These are phyloP conservation scores for Pythium rhizo-oryzae DNA, from an alignment of 352 stramenopile species.

Conservation along the genomic window DNA sequence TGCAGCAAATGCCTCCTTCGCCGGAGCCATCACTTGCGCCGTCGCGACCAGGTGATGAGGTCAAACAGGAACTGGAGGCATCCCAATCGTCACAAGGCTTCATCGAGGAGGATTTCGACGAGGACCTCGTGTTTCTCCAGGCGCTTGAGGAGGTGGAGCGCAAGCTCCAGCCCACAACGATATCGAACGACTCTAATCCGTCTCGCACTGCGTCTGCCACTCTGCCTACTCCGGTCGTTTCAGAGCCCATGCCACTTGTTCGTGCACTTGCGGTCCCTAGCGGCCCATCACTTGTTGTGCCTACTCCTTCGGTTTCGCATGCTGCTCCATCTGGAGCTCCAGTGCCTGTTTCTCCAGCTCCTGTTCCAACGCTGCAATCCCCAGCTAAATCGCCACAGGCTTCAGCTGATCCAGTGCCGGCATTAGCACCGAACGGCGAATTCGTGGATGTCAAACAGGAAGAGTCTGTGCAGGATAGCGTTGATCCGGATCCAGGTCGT, in stretches of 20 bases:
- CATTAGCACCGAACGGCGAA: background rate
- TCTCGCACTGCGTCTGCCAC: too few relatives aligned
- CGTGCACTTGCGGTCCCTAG: too few relatives aligned
- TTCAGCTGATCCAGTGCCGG: background rate
- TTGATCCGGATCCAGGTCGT: background rate
- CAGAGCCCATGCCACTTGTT: background rate
- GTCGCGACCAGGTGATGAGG: background rate
- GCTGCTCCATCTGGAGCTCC: background rate
- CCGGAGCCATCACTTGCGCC: too few relatives aligned
- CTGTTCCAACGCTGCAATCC: background rate
- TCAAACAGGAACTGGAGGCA: background rate
- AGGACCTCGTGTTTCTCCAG: slow-evolving; percentile 68
- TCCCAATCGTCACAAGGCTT: slow-evolving; percentile 42
- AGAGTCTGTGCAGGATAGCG: background rate
- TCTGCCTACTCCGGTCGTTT: too few relatives aligned
- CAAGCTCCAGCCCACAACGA: slow-evolving; percentile 33
- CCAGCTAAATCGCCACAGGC: background rate
- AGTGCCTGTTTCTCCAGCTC: background rate
- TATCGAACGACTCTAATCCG: background rate
- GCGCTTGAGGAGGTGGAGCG: slow-evolving; percentile 69
- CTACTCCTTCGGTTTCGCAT: background rate
- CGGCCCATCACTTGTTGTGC: too few relatives aligned
- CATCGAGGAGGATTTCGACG: slow-evolving; percentile 62
- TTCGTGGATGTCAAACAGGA: background rate
- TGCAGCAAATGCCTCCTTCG: background rate